Percentiles rank a stretch among this genome's conserved stretches.
Evolutionary conservation across 169 alveolate species (phyloP).

Genomic region (Amoebophrya sp.): DNA sequence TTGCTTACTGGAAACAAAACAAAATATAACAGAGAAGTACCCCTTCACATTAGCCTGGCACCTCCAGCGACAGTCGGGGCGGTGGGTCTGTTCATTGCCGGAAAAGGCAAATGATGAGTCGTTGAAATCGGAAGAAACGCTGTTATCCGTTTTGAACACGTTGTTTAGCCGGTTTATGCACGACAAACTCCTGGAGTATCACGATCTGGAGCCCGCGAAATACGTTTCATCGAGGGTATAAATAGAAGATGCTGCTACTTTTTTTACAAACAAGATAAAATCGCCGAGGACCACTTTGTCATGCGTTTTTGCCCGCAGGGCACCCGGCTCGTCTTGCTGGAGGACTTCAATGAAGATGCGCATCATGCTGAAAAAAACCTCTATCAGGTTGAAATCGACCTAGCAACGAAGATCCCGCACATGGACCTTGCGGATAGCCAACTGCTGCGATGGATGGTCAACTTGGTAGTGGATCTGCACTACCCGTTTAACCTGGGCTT

Average conservation of each 20-base stretch:
- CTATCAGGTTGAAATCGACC: not conserved
- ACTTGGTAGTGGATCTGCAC: not conserved
- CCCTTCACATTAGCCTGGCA: not conserved
- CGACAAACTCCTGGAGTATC: constrained; percentile 7
- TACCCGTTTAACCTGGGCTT: not conserved
- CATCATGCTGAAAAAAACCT: not conserved
- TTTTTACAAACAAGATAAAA: too few relatives aligned
- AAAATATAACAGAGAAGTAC: not conserved
- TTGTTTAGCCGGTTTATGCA: not conserved
- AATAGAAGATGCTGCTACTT: not conserved
- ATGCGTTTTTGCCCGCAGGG: too few relatives aligned
- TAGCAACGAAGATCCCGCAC: not conserved
- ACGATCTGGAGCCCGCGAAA: not conserved
- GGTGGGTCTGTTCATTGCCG: not conserved
- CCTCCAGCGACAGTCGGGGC: not conserved
- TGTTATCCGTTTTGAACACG: not conserved
- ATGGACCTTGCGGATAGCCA: not conserved
- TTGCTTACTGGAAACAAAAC: too few relatives aligned
- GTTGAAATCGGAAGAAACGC: not conserved
- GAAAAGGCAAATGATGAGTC: not conserved
- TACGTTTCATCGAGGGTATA: not conserved
- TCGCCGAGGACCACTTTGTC: too few relatives aligned
- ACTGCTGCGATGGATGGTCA: not conserved
- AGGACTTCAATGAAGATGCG: too few relatives aligned
- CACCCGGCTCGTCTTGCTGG: too few relatives aligned